Evolutionary conservation across 2,329 filamentous ascomycete genomes (phyloP).

Genomic region (Huntiella moniliformis): DNA sequence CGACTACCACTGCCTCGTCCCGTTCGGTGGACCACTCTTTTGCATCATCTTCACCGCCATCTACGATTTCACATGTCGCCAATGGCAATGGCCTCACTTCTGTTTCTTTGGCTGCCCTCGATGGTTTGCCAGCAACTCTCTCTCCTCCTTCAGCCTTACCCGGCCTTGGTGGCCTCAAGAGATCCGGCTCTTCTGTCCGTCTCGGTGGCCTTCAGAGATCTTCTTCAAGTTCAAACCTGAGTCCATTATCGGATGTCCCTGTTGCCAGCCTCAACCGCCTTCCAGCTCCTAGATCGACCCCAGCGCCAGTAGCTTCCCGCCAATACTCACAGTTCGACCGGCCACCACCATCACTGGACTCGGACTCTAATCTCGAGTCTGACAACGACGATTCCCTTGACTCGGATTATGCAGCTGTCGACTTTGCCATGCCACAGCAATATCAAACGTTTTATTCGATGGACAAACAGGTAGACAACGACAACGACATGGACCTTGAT

Average conservation of each 20-base stretch:
- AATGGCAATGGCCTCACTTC: constrained; percentile 13
- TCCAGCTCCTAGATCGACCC: not conserved
- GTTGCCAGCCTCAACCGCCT: constrained; percentile 1
- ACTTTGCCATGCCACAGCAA: constrained; percentile 29
- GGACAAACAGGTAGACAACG: constrained; percentile 32
- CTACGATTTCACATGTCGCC: too few species aligned
- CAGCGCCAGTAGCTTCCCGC: not conserved
- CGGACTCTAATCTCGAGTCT: constrained; percentile 34
- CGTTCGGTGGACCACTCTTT: too few species aligned
- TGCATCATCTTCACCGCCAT: too few species aligned
- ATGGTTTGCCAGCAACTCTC: not conserved
- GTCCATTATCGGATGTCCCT: too few species aligned
- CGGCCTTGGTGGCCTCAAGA: constrained; percentile 7
- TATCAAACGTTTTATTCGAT: constrained; percentile 27
- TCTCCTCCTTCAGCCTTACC: constrained; percentile 14
- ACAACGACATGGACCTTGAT: constrained; percentile 27
- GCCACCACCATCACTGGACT: constrained; percentile 17
- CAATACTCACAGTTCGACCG: not conserved
- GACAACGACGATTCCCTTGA: constrained; percentile 29
- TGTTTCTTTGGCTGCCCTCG: constrained; percentile 21
- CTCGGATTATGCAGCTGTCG: constrained; percentile 23
- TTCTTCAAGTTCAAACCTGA: constrained; percentile 5
- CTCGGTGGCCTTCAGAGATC: constrained; percentile 5
- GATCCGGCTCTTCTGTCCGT: constrained; percentile 5
- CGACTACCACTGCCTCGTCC: not conserved